Conservation (phyloP, 192 early-diverging fungal species). For the Martensiomyces pterosporus region DNA sequence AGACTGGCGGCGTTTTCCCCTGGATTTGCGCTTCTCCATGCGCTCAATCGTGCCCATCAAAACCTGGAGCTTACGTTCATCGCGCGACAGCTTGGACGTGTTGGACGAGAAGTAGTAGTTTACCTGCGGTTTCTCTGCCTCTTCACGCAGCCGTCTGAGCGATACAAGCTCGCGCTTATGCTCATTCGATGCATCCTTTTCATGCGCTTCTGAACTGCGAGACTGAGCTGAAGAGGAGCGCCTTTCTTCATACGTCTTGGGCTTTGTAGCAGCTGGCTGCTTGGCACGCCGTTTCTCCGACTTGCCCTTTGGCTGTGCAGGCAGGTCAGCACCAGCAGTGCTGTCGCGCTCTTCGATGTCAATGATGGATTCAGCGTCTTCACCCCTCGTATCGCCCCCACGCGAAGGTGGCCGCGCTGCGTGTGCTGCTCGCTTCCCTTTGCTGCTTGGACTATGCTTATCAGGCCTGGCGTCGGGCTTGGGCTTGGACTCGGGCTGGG, state of each 20-base stretch:
- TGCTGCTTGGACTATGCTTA: too few relatives aligned
- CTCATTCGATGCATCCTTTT: not conserved
- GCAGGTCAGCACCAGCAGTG: not conserved
- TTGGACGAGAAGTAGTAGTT: slow-evolving; percentile 47
- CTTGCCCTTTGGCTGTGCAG: too few relatives aligned
- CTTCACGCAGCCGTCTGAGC: slow-evolving; percentile 29
- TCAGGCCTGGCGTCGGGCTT: too few relatives aligned
- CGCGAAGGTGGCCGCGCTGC: too few relatives aligned
- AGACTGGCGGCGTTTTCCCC: slow-evolving; percentile 29
- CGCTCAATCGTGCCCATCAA: slow-evolving; percentile 59
- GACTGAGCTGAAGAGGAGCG: slow-evolving; percentile 5
- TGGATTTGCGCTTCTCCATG: slow-evolving; percentile 56
- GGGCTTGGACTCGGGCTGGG: too few relatives aligned
- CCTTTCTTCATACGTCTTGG: slow-evolving; percentile 1
- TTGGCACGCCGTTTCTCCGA: too few relatives aligned
- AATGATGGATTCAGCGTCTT: too few relatives aligned
- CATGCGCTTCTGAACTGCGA: slow-evolving; percentile 3
- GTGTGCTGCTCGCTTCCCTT: too few relatives aligned
- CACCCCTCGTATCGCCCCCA: too few relatives aligned
- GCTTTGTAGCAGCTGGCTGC: too few relatives aligned
- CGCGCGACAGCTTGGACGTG: slow-evolving; percentile 54
- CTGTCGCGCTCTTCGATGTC: not conserved
- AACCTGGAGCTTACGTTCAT: slow-evolving; percentile 66
- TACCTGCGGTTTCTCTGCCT: slow-evolving; percentile 37
- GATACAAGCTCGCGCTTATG: slow-evolving; percentile 28